A percentile compares a stretch with the other conserved stretches of the same genome.
phyloP scores from a whole-genome alignment of 371 early-diverging fungal species.

The Chytridium lagenaria region DNA sequence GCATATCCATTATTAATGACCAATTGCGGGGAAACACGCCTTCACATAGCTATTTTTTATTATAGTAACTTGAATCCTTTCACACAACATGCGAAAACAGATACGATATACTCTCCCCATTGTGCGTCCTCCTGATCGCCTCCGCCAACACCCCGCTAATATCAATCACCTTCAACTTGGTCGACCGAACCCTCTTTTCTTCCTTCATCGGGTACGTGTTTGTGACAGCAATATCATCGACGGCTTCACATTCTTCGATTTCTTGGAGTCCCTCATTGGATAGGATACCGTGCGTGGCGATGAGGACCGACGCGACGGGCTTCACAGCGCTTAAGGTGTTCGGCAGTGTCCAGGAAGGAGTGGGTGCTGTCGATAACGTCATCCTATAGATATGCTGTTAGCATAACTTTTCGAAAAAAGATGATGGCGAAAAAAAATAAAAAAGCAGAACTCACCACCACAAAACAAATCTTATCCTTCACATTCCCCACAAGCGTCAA shows the following conservation, averaged over 20 bases:
- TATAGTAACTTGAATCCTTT: no score
- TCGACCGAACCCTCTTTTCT: slow-evolving; percentile 74
- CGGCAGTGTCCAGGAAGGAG: slow-evolving; percentile 92
- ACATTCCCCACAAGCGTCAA: slow-evolving; percentile 91
- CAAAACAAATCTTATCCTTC: slow-evolving; percentile 81
- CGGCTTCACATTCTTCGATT: slow-evolving; percentile 76
- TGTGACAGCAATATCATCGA: slow-evolving; percentile 88
- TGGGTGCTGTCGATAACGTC: slow-evolving; percentile 88
- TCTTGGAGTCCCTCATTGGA: slow-evolving; percentile 83
- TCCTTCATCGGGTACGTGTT: slow-evolving; percentile 88
- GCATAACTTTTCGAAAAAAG: slow-evolving; percentile 82
- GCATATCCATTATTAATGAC: no score
- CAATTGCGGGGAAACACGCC: no score
- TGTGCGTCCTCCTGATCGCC: slow-evolving; percentile 97
- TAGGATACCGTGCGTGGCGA: slow-evolving; percentile 95
- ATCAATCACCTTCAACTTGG: slow-evolving; percentile 88
- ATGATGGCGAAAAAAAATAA: slow-evolving; percentile 77
- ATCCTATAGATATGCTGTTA: slow-evolving; percentile 77
- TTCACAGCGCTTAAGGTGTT: slow-evolving; percentile 81
- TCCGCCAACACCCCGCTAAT: slow-evolving; percentile 90
- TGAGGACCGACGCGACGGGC: slow-evolving; percentile 87
- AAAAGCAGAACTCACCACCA: slow-evolving; percentile 73
- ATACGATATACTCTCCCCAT: slow-evolving; percentile 95
- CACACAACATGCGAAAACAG: slow-evolving; percentile 64
- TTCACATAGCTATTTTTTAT: no score